phyloP scores from a whole-genome alignment of 2,329 filamentous ascomycete genomes.

The Beauveria pseudobassiana region DNA sequence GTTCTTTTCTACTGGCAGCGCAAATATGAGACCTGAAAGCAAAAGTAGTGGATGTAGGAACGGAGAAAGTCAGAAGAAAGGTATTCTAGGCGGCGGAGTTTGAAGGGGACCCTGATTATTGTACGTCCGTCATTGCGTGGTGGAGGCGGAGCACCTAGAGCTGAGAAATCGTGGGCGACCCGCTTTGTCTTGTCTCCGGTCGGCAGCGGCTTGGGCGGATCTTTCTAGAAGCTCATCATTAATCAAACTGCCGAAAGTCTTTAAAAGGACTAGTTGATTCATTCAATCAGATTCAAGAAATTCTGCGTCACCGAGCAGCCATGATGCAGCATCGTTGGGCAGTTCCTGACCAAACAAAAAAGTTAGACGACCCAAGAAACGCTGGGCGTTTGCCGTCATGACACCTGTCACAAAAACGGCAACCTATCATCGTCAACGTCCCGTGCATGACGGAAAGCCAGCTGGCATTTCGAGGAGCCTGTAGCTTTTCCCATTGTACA shows the following conservation, averaged over 20 bases:
- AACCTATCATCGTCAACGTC: background rate
- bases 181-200: background rate
- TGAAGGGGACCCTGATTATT: conserved; percentile 1
- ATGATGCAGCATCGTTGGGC: too few relatives aligned
- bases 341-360: too few relatives aligned
- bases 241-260: too few relatives aligned
- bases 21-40: background rate
- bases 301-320: too few relatives aligned
- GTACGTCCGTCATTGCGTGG: background rate
- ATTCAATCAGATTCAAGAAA: too few relatives aligned
- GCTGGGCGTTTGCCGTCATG: background rate
- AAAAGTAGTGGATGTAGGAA: background rate
- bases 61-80: background rate
- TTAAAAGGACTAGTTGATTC: too few relatives aligned
- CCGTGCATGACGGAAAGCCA: background rate
- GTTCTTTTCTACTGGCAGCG: too few relatives aligned
- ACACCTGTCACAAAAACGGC: background rate
- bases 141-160: background rate
- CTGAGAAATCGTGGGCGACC: background rate
- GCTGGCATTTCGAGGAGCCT: too few relatives aligned
- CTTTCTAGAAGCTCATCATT: conserved; percentile 1
- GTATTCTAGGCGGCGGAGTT: background rate
- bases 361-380: too few relatives aligned
- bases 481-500: background rate
- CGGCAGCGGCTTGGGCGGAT: background rate